These are phyloP conservation scores for Eucalyptus viminalis DNA, from an alignment of 345 rosid genomes.

Conservation along the genomic window DNA sequence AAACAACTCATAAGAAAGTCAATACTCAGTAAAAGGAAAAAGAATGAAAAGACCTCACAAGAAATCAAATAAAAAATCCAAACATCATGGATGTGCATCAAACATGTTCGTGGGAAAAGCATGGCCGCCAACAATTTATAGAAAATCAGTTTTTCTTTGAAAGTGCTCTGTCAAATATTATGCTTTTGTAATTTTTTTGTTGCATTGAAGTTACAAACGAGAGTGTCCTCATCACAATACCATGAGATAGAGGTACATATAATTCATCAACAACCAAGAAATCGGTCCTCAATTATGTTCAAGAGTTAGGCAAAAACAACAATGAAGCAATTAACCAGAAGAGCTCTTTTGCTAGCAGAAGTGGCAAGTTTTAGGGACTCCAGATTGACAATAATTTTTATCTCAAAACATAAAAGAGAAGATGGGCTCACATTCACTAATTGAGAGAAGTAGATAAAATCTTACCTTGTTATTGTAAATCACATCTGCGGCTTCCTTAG, in stretches of 20 bases:
- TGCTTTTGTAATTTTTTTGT: background rate
- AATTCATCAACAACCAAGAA: too few relatives aligned
- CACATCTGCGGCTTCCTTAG: too few relatives aligned
- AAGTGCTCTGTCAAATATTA: background rate
- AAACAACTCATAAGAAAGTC: background rate
- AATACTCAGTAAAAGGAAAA: background rate
- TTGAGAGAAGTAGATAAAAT: too few relatives aligned
- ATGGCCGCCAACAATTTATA: background rate
- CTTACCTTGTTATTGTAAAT: too few relatives aligned
- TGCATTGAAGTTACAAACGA: background rate
- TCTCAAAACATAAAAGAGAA: too few relatives aligned
- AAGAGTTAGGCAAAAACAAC: too few relatives aligned
- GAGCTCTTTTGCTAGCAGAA: too few relatives aligned
- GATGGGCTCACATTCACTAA: too few relatives aligned
- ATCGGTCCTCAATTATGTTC: too few relatives aligned
- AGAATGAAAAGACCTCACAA: background rate
- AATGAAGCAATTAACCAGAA: too few relatives aligned
- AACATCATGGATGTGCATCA: fast-evolving
- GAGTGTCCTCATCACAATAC: background rate
- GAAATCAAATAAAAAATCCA: background rate
- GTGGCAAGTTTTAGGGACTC: too few relatives aligned
- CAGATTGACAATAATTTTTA: too few relatives aligned
- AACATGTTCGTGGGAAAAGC: background rate
- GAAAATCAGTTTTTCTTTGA: fast-evolving
- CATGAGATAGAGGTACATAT: background rate